These are phyloP conservation scores for Fusarium pilosicola DNA, from an alignment of 2,329 filamentous ascomycete genomes.

Conservation along the genomic window DNA sequence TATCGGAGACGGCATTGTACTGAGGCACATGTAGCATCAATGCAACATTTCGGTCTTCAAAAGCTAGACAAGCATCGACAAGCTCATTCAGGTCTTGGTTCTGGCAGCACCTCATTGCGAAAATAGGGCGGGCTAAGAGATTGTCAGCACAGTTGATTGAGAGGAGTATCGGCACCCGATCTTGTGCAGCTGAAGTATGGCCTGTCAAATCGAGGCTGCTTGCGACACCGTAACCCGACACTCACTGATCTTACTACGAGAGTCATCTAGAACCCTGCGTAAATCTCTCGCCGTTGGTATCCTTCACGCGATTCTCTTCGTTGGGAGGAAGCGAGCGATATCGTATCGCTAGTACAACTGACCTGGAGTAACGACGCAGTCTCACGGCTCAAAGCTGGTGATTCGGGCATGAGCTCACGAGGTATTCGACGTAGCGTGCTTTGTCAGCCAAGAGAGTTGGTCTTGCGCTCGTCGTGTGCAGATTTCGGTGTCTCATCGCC, in stretches of 20 bases:
- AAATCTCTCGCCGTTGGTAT: neutral
- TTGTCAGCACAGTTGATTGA: neutral
- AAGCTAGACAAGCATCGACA: neutral
- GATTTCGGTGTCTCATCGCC: neutral
- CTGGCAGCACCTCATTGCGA: neutral
- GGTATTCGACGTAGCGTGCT: fast-evolving
- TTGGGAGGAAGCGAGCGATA: neutral
- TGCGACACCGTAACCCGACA: neutral
- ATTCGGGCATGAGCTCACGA: neutral
- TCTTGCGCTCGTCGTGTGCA: neutral
- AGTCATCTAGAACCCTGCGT: neutral
- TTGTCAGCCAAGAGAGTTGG: neutral
- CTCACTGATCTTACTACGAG: neutral
- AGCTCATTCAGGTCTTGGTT: neutral
- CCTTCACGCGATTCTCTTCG: neutral
- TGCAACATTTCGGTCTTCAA: neutral
- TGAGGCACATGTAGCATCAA: neutral
- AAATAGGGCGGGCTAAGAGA: neutral
- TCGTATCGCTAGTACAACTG: neutral
- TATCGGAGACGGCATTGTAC: neutral
- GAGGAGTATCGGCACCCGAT: neutral
- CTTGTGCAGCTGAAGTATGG: neutral
- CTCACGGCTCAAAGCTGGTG: neutral
- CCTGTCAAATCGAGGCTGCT: neutral
- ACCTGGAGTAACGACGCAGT: neutral